These are phyloP conservation scores for Gelatoporia subvermispora DNA, from an alignment of 768 basidiomycete species.

Conservation along the genomic window DNA sequence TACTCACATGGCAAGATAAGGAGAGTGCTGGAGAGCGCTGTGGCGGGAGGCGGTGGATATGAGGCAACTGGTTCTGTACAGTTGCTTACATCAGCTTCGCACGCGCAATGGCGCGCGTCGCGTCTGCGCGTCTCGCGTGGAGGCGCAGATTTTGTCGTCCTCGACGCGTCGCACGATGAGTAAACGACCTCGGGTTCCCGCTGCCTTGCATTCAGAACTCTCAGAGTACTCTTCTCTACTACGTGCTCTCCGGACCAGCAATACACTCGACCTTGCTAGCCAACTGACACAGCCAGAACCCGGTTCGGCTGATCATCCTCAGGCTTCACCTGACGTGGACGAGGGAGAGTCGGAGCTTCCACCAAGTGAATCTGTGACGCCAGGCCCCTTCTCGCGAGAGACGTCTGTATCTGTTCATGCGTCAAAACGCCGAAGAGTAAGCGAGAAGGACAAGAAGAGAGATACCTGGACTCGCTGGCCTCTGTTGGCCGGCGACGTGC, in stretches of 20 bases:
- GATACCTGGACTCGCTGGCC: slow-evolving; percentile 79
- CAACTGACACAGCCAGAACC: slow-evolving; percentile 37
- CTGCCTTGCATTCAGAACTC: slow-evolving; percentile 57
- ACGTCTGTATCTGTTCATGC: neutral
- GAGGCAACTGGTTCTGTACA: slow-evolving; percentile 23
- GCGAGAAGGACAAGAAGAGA: slow-evolving; percentile 21
- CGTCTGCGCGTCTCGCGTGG: neutral
- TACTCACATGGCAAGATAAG: slow-evolving; percentile 24
- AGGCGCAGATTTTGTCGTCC: neutral
- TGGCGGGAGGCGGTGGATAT: slow-evolving; percentile 12
- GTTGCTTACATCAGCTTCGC: slow-evolving; percentile 22
- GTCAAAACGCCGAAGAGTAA: slow-evolving; percentile 11
- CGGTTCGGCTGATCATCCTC: slow-evolving; percentile 1
- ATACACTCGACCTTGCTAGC: slow-evolving; percentile 52
- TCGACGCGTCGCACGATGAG: neutral
- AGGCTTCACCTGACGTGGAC: slow-evolving; percentile 19
- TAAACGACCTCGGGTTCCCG: slow-evolving; percentile 43
- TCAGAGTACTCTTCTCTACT: slow-evolving; percentile 64
- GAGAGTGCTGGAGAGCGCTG: slow-evolving; percentile 25
- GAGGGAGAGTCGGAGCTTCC: slow-evolving; percentile 20
- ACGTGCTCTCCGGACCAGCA: slow-evolving; percentile 54
- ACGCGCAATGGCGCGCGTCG: slow-evolving; percentile 1
- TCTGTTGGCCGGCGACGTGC: slow-evolving; percentile 53
- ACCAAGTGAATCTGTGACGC: slow-evolving; percentile 3
- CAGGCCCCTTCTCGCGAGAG: neutral